These are phyloP conservation scores for Boechera retrofracta DNA, from an alignment of 345 rosid genomes.

Conservation along the genomic window DNA sequence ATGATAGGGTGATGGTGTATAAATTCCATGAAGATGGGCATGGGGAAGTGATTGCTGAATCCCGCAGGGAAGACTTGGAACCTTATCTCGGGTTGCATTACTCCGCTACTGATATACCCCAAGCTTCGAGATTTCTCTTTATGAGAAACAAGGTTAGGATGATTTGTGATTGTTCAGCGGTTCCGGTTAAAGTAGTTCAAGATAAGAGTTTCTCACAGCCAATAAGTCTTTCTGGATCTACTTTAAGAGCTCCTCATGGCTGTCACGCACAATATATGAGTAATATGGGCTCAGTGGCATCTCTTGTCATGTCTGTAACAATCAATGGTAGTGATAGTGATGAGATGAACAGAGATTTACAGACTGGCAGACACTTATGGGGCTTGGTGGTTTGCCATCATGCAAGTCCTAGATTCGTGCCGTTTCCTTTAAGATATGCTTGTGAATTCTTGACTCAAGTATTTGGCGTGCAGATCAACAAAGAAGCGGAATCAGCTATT, in stretches of 20 bases:
- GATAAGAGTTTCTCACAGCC: conserved; percentile 66
- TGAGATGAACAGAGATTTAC: conserved; percentile 50
- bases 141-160: conserved; percentile 86
- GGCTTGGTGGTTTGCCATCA: conserved; percentile 96
- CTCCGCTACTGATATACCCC: conserved; percentile 90
- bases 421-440: conserved; percentile 83
- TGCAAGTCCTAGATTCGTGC: conserved; percentile 69
- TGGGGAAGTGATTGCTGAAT: conserved; percentile 88
- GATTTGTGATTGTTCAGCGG: conserved; percentile 76
- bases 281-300: conserved; percentile 83
- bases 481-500: conserved; percentile 73
- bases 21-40: conserved; percentile 90
- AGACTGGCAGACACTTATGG: conserved; percentile 69
- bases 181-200: conserved; percentile 70
- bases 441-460: conserved; percentile 87
- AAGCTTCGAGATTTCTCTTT: conserved; percentile 84
- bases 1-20: conserved; percentile 88
- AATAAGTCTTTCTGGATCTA: conserved; percentile 75
- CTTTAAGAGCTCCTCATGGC: conserved; percentile 84
- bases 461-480: conserved; percentile 75
- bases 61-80: conserved; percentile 55
- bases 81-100: conserved; percentile 85
- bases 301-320: conserved; percentile 86
- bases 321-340: conserved; percentile 62
- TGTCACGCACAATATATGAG: conserved; percentile 87